Percentiles rank a stretch among this genome's conserved stretches.
These are phyloP conservation scores for Heteromeles arbutifolia DNA, from an alignment of 306 rosid species.

Conservation along the genomic window DNA sequence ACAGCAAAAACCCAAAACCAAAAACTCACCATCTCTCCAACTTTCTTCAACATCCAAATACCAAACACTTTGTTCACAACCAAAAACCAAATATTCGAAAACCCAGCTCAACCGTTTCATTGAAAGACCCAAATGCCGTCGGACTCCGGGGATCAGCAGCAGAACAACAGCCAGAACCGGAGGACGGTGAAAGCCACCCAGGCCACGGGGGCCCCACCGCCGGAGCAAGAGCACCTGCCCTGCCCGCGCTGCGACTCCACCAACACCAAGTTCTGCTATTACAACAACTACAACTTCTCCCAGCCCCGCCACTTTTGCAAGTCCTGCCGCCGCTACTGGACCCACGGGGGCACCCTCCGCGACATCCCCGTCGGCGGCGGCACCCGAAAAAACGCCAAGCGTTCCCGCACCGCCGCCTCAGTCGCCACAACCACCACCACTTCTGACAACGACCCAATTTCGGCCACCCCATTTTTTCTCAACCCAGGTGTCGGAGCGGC, in stretches of 20 bases:
- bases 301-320: constrained; percentile 99
- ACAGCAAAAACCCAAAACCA: background rate
- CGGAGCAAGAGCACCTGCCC: constrained; percentile 86
- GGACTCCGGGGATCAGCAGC: constrained; percentile 40
- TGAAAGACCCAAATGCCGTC: constrained; percentile 42
- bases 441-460: constrained; percentile 9
- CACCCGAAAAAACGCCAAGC: constrained; percentile 78
- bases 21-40: background rate
- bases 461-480: constrained; percentile 29
- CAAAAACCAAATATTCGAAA: background rate
- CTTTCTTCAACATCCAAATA: background rate
- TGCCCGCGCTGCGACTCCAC: constrained; percentile 95
- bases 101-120: background rate
- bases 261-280: constrained; percentile 95
- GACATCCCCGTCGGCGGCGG: constrained; percentile 98
- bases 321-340: constrained; percentile 98
- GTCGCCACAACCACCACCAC: background rate
- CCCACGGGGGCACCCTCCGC: constrained; percentile 94
- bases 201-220: constrained; percentile 37
- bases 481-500: constrained; percentile 14
- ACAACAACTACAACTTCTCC: constrained; percentile 94
- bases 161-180: background rate
- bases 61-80: background rate
- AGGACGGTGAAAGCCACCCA: constrained; percentile 15
- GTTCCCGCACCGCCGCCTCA: constrained; percentile 55